phyloP scores from a whole-genome alignment of 2,329 filamentous ascomycete species.

The Aspergillus jensenii region DNA sequence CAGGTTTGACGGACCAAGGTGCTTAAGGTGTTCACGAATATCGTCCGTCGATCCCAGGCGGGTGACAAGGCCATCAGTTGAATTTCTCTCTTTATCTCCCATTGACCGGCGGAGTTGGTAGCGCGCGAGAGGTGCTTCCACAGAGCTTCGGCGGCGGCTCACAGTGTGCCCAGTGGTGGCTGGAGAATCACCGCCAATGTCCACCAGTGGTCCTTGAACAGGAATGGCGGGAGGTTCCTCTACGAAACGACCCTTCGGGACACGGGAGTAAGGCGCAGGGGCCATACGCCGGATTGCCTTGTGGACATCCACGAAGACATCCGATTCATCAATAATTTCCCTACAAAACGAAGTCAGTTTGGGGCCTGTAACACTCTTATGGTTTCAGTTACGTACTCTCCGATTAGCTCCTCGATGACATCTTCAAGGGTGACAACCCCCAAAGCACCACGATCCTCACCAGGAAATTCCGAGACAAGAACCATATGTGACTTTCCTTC shows the following conservation, averaged over 20 bases:
- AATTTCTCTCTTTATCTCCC: slow-evolving; percentile 27
- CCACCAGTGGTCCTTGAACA: slow-evolving; percentile 37
- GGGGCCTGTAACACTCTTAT: too few species aligned
- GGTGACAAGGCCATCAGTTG: slow-evolving; percentile 35
- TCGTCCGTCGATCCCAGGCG: slow-evolving; percentile 55
- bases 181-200: slow-evolving; percentile 47
- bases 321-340: slow-evolving; percentile 98
- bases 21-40: slow-evolving; percentile 60
- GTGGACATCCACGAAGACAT: slow-evolving; percentile 97
- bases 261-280: slow-evolving; percentile 76
- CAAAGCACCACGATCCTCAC: slow-evolving; percentile 85
- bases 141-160: slow-evolving; percentile 32
- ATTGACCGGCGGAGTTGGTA: slow-evolving; percentile 42
- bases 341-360: slow-evolving; percentile 44
- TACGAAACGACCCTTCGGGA: slow-evolving; percentile 57
- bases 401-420: slow-evolving; percentile 97
- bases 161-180: slow-evolving; percentile 16
- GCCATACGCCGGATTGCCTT: slow-evolving; percentile 90
- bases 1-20: slow-evolving; percentile 64
- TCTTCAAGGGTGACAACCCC: slow-evolving; percentile 96
- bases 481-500: slow-evolving; percentile 99
- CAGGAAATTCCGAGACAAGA: slow-evolving; percentile 83
- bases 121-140: slow-evolving; percentile 38
- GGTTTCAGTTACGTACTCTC: slow-evolving; percentile 67
- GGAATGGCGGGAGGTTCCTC: slow-evolving; percentile 44